Evolutionary conservation across 2,329 filamentous ascomycete species (phyloP).

Genomic region (Fusarium coffeatum): DNA sequence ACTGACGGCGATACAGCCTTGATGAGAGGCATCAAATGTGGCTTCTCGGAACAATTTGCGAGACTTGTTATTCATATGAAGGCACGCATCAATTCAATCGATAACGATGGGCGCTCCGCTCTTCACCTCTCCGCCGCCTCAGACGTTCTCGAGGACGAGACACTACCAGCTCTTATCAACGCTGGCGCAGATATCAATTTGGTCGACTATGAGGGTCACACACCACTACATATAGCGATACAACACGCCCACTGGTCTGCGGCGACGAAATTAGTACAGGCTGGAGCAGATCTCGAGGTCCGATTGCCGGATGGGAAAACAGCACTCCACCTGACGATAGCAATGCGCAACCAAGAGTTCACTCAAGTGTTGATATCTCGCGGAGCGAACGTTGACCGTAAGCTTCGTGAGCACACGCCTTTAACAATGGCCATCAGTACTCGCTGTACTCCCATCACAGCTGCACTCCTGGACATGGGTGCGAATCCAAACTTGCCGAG

Average conservation of each 20-base stretch:
- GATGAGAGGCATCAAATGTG: slow-evolving; percentile 46
- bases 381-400: slow-evolving; percentile 44
- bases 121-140: slow-evolving; percentile 46
- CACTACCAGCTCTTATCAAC: slow-evolving; percentile 38
- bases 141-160: slow-evolving; percentile 46
- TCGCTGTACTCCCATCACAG: slow-evolving; percentile 44
- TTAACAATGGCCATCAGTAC: slow-evolving; percentile 46
- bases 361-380: slow-evolving; percentile 45
- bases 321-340: slow-evolving; percentile 45
- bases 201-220: slow-evolving; percentile 43
- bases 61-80: slow-evolving; percentile 42
- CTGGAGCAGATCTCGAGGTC: slow-evolving; percentile 44
- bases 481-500: slow-evolving; percentile 44
- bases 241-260: slow-evolving; percentile 41
- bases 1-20: slow-evolving; percentile 44
- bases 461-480: slow-evolving; percentile 43
- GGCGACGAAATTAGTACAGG: slow-evolving; percentile 43
- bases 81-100: slow-evolving; percentile 41
- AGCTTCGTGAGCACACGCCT: slow-evolving; percentile 44
- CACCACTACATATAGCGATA: slow-evolving; percentile 43
- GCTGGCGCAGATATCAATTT: slow-evolving; percentile 44
- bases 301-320: slow-evolving; percentile 44
- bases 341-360: slow-evolving; percentile 46
- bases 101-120: slow-evolving; percentile 43
- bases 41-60: slow-evolving; percentile 47